A percentile compares a stretch with the other conserved stretches of the same genome.
Evolutionary conservation across 2,329 filamentous ascomycete species (phyloP).

Genomic region (Cytospora chrysosperma): DNA sequence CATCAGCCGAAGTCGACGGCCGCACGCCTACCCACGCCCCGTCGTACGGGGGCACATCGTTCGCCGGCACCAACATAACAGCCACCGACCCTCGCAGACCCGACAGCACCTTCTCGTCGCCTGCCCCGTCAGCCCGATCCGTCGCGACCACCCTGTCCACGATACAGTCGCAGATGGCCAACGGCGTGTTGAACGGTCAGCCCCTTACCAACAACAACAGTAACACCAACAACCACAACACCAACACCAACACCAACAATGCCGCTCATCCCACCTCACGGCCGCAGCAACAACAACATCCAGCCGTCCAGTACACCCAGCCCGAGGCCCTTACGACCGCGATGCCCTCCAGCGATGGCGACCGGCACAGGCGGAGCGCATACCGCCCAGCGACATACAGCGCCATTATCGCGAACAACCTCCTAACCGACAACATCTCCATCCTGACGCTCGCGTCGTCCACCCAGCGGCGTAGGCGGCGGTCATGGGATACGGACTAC

Average conservation of each 20-base stretch:
- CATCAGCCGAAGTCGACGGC: constrained; percentile 6
- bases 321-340: constrained; percentile 67
- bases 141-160: constrained; percentile 83
- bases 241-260: constrained; percentile 34
- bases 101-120: constrained; percentile 78
- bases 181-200: constrained; percentile 40
- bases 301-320: constrained; percentile 62
- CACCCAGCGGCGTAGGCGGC: constrained; percentile 71
- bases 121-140: constrained; percentile 76
- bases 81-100: constrained; percentile 66
- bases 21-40: constrained; percentile 68
- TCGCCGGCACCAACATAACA: constrained; percentile 73
- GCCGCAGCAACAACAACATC: constrained; percentile 29
- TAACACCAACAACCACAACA: constrained; percentile 34
- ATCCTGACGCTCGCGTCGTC: constrained; percentile 83
- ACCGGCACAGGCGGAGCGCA: constrained; percentile 31
- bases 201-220: constrained; percentile 35
- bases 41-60: constrained; percentile 66
- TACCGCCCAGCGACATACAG: constrained; percentile 69
- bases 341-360: constrained; percentile 51
- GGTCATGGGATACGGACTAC: constrained; percentile 76
- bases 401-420: constrained; percentile 76
- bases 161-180: constrained; percentile 72
- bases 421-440: constrained; percentile 81
- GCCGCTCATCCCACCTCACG: constrained; percentile 45